Conservation (phyloP, 805 yeast genomes). For the Spathaspora girioi region DNA sequence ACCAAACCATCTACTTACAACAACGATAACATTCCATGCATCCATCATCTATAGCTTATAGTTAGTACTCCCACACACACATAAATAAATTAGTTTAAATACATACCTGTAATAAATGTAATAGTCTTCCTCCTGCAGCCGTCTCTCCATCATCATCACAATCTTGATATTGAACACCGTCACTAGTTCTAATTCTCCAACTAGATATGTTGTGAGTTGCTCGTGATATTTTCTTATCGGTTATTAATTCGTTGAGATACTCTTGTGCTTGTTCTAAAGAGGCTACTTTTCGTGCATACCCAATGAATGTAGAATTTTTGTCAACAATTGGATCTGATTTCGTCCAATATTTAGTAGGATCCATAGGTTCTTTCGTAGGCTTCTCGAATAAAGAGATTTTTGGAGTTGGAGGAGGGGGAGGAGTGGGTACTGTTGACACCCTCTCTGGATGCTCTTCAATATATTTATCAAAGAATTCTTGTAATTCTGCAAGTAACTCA, state of each 20-base stretch:
- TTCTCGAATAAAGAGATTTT: neutral
- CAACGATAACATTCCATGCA: slow-evolving; percentile 79
- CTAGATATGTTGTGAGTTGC: slow-evolving; percentile 84
- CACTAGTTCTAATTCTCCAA: slow-evolving; percentile 65
- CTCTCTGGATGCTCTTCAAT: slow-evolving; percentile 7
- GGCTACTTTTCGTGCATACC: slow-evolving; percentile 59
- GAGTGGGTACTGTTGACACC: neutral
- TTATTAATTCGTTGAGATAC: slow-evolving; percentile 47
- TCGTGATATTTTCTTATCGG: slow-evolving; percentile 62
- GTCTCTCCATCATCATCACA: slow-evolving; percentile 97
- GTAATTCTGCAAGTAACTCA: slow-evolving; percentile 70
- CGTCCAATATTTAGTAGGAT: slow-evolving; percentile 70
- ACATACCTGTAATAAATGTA: slow-evolving; percentile 67
- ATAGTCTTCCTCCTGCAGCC: slow-evolving; percentile 87
- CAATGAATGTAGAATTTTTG: slow-evolving; percentile 82
- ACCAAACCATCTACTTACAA: slow-evolving; percentile 90
- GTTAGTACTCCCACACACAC: neutral
- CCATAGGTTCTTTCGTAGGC: slow-evolving; percentile 10
- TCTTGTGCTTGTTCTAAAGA: slow-evolving; percentile 66
- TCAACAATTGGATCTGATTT: slow-evolving; percentile 76
- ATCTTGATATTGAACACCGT: slow-evolving; percentile 66
- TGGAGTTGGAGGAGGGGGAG: slow-evolving; percentile 31
- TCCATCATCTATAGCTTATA: slow-evolving; percentile 51
- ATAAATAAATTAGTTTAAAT: neutral
- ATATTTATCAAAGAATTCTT: slow-evolving; percentile 40